These are phyloP conservation scores for Fusarium pseudonygamai DNA, from an alignment of 2,329 filamentous ascomycete genomes.

Conservation along the genomic window DNA sequence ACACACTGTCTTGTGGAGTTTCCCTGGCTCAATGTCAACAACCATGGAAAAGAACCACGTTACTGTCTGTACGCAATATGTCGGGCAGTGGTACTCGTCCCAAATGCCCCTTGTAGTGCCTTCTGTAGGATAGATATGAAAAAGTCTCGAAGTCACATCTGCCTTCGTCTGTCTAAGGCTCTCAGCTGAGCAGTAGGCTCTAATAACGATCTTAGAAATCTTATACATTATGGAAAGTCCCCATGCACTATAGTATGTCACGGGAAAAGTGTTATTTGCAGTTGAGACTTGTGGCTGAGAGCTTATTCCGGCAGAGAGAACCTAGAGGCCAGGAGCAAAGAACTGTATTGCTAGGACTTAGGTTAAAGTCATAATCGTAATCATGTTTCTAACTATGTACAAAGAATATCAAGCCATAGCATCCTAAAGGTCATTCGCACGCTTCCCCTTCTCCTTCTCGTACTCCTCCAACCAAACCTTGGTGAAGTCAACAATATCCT, in stretches of 20 bases:
- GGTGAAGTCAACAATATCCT: slow-evolving; percentile 68
- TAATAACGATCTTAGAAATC: not conserved
- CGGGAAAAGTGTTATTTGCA: no score
- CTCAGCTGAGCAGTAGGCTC: not conserved
- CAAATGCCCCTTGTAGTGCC: accelerated
- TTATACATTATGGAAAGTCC: no score
- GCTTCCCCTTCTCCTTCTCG: slow-evolving; percentile 41
- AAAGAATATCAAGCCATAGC: not conserved
- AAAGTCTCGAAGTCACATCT: no score
- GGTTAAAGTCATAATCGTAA: not conserved
- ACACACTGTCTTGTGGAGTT: not conserved
- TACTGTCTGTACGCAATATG: not conserved
- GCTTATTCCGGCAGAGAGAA: no score
- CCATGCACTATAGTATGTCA: not conserved
- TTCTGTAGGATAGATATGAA: no score
- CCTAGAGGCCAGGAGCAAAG: not conserved
- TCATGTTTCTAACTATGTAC: not conserved
- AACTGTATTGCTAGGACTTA: not conserved
- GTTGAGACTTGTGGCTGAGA: no score
- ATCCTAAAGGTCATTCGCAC: slow-evolving; percentile 12
- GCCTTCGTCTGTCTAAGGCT: not conserved
- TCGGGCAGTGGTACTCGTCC: not conserved
- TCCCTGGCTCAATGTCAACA: not conserved
- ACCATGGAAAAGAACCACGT: not conserved
- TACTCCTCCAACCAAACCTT: slow-evolving; percentile 74